Evolutionary conservation across 371 early-diverging fungal species (phyloP).

Genomic region (Funneliformis caledonium): DNA sequence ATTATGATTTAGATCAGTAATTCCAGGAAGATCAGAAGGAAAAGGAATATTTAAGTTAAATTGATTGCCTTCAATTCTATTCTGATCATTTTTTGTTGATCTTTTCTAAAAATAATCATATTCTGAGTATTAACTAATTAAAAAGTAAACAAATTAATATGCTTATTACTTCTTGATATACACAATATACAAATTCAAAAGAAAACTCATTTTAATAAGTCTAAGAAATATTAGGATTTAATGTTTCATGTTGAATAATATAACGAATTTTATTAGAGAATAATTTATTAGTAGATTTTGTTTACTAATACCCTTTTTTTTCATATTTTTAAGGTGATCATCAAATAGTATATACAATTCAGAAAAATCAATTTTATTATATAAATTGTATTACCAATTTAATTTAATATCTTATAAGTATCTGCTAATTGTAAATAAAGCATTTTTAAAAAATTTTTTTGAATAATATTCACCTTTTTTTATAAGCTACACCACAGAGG

Average conservation of each 20-base stretch:
- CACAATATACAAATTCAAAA: no score
- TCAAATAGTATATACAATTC: not conserved
- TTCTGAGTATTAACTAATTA: not conserved
- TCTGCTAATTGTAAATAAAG: not conserved
- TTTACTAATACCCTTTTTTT: not conserved
- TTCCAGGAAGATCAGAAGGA: not conserved
- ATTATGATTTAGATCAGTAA: not conserved
- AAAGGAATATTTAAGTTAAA: not conserved
- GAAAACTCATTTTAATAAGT: no score
- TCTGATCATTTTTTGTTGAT: not conserved
- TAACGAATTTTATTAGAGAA: not conserved
- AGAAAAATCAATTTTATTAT: not conserved
- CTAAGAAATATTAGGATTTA: no score
- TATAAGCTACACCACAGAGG: no score
- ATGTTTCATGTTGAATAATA: no score
- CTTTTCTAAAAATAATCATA: not conserved
- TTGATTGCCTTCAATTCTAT: not conserved
- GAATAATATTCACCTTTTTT: not conserved
- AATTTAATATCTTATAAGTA: not conserved
- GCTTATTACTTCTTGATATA: not conserved
- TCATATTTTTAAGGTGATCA: not conserved
- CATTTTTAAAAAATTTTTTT: not conserved
- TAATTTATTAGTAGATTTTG: not conserved
- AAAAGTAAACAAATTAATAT: not conserved
- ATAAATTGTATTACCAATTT: not conserved